phyloP scores from a whole-genome alignment of 2,329 filamentous ascomycete species.

The Sodiomyces alkalinus region DNA sequence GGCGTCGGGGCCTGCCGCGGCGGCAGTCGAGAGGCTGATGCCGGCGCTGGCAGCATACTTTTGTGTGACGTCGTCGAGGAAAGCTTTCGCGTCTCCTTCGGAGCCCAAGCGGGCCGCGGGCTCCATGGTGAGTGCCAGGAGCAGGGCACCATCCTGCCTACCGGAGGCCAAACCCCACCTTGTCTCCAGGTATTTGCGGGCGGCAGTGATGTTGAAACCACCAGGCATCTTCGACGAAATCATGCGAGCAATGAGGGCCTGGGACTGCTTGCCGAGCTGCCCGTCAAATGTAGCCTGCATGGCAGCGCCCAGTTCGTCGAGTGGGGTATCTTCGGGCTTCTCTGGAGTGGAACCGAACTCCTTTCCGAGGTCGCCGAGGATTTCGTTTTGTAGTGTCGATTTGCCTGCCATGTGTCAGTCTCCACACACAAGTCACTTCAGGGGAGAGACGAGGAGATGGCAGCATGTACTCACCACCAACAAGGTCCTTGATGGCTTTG shows the following conservation, averaged over 20 bases:
- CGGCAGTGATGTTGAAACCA: constrained; percentile 95
- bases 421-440: not conserved
- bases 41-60: constrained; percentile 80
- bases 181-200: constrained; percentile 88
- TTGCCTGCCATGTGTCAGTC: constrained; percentile 47
- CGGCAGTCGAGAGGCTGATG: constrained; percentile 65
- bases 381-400: constrained; percentile 97
- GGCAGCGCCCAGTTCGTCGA: constrained; percentile 85
- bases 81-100: constrained; percentile 82
- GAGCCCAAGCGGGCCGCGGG: constrained; percentile 76
- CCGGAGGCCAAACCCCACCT: constrained; percentile 80
- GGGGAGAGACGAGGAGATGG: not conserved
- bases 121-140: constrained; percentile 87
- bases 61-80: constrained; percentile 74
- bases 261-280: constrained; percentile 91
- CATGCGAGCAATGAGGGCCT: constrained; percentile 80
- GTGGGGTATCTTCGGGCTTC: constrained; percentile 92
- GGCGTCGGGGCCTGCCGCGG: constrained; percentile 57
- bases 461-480: constrained; percentile 57
- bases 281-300: constrained; percentile 99
- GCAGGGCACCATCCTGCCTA: constrained; percentile 77
- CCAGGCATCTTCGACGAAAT: constrained; percentile 99
- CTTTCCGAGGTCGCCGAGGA: constrained; percentile 91
- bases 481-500: constrained; percentile 97
- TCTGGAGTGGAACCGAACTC: constrained; percentile 97